Evolutionary conservation across 2,329 filamentous ascomycete genomes (phyloP), one percentile per base, ranked within the genome.

Genomic region (Waltergamsia citrina): DNA sequence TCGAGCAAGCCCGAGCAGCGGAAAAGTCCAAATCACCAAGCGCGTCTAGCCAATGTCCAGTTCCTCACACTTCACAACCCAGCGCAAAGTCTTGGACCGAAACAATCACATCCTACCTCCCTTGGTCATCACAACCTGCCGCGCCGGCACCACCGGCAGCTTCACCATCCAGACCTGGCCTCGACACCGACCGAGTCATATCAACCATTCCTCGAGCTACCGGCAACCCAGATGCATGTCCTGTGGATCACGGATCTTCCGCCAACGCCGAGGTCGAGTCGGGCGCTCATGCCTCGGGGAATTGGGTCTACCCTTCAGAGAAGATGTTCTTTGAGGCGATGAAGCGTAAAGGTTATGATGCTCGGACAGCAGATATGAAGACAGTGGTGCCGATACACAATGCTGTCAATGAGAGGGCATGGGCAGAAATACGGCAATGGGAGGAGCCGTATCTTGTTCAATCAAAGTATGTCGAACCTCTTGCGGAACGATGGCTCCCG

Each of bases 321-420:
- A 82, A 85, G 52, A 94, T 95, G 78, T 98, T 98, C 68, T 96
- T 96, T 63, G 85, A 94, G 31, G 92, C 92, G 29, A 90, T 98
- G 78, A 78, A 82, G 65, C 81, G 90, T 53, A 98, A 98, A 60
- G 82, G 81, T 28, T 81, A 87, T 63, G 75, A 78, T 40, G 79
- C 74, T 20, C 64, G 69, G 11, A 75, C 74, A 1, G 65, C 70
- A 6, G 87, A 94, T 59, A 95, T 95, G 81, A 80, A 75, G 49
- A 84, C 84, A 22, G 88, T 96, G 22, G 88, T 96, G 35, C 92
- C 87, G 3, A 96, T 96, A 49, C 92, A 98, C 63, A 98, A 98
- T 55, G 92, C 92, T 29, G 92, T 98, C 41, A 98, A 98, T 60
- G 92, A 98, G 71, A 71, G 85, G 27, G 92, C 92, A 1, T 98